Percentiles rank a stretch among this genome's conserved stretches.
These are phyloP conservation scores for Suhomyces ambrosiae DNA, from an alignment of 1,139 yeast species.

Conservation along the genomic window DNA sequence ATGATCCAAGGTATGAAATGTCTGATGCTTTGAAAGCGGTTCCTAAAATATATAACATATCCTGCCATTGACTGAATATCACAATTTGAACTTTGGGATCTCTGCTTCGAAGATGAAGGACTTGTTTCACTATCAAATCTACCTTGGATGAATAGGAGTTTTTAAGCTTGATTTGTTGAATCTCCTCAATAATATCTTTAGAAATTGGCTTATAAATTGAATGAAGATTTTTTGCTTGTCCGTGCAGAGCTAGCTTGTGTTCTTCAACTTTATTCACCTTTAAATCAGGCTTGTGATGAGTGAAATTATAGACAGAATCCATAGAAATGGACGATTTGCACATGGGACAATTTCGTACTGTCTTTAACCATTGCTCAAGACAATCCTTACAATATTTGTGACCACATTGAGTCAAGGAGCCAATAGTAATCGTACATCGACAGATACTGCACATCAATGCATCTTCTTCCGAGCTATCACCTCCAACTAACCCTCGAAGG, in stretches of 20 bases:
- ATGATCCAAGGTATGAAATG: conserved; percentile 51
- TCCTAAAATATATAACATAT: conserved; percentile 65
- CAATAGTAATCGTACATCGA: conserved; percentile 64
- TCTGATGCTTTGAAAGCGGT: conserved; percentile 66
- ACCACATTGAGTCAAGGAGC: conserved; percentile 85
- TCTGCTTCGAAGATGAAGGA: conserved; percentile 57
- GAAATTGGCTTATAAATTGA: conserved; percentile 55
- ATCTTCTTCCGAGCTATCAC: conserved; percentile 18
- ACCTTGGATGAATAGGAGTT: conserved; percentile 79
- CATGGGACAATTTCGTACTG: conserved; percentile 67
- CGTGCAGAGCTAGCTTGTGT: conserved; percentile 15
- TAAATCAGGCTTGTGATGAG: conserved; percentile 48
- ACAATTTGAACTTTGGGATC: conserved; percentile 77
- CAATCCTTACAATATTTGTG: conserved; percentile 86
- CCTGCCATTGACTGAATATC: conserved; percentile 86
- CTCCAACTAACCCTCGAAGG: conserved; percentile 49
- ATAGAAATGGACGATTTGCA: conserved; percentile 57
- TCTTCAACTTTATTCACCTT: conserved; percentile 49
- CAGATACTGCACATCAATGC: conserved; percentile 74
- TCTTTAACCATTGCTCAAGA: conserved; percentile 66
- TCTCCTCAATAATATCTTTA: conserved; percentile 40
- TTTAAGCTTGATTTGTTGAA: conserved; percentile 45
- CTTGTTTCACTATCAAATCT: conserved; percentile 77
- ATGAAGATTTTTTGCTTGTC: conserved; percentile 30
- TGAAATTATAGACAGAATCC: conserved; percentile 60